Evolutionary conservation across 108 stramenopile genomes (phyloP).

Genomic region (Nitzschia putrida): DNA sequence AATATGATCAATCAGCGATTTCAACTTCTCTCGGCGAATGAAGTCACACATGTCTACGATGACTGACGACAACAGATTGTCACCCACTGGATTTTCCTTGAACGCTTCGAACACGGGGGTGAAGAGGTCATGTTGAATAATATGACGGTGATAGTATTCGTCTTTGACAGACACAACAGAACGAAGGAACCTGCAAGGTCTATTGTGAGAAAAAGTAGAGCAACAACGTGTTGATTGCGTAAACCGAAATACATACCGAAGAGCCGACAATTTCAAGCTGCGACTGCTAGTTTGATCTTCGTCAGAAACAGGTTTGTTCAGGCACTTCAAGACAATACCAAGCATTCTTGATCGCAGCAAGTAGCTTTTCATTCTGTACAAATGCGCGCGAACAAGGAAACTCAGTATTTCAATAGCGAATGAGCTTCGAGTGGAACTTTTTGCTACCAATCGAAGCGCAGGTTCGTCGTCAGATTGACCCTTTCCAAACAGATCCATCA

Average conservation of each 20-base stretch:
- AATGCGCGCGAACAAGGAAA: conserved; percentile 85
- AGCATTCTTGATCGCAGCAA: conserved; percentile 73
- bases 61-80: conserved; percentile 81
- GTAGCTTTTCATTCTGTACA: conserved; percentile 84
- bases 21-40: conserved; percentile 77
- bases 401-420: conserved; percentile 84
- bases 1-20: conserved; percentile 83
- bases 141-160: conserved; percentile 87
- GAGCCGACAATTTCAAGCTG: conserved; percentile 74
- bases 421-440: conserved; percentile 66
- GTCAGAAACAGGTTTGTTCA: conserved; percentile 22
- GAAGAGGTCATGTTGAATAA: conserved; percentile 84
- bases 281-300: conserved; percentile 52
- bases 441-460: conserved; percentile 44
- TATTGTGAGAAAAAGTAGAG: neutral
- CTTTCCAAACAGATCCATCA: conserved; percentile 41
- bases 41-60: conserved; percentile 89
- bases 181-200: conserved; percentile 59
- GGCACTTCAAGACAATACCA: conserved; percentile 60
- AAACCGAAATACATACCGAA: conserved; percentile 46
- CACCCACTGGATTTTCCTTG: conserved; percentile 76
- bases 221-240: neutral
- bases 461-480: conserved; percentile 42
- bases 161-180: conserved; percentile 82
- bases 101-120: conserved; percentile 85